Evolutionary conservation across 768 basidiomycete species (phyloP).

Genomic region (Leccinum subgranulosum): DNA sequence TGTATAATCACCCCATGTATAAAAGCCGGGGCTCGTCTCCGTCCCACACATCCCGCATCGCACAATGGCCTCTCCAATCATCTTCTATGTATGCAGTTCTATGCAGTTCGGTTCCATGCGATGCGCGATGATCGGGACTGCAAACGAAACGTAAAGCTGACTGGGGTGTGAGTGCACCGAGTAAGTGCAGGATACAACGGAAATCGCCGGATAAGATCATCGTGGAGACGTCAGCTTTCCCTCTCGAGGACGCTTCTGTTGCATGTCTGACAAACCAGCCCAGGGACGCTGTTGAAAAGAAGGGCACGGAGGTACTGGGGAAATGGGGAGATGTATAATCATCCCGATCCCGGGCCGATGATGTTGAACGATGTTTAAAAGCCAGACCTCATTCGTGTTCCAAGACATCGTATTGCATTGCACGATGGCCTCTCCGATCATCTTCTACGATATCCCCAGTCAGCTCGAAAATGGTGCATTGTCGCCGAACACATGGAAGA

Average conservation of each 20-base stretch:
- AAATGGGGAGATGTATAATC: background rate
- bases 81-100: background rate
- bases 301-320: background rate
- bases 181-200: background rate
- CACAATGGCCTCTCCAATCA: no score
- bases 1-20: no score
- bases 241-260: background rate
- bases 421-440: conserved; percentile 29
- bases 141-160: background rate
- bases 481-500: conserved; percentile 48
- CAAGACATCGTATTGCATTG: background rate
- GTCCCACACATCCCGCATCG: no score
- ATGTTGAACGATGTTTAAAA: no score
- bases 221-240: background rate
- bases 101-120: background rate
- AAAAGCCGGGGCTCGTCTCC: no score
- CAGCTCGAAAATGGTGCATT: conserved; percentile 10
- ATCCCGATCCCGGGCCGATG: background rate
- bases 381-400: no score
- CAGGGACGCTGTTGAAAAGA: background rate
- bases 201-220: background rate
- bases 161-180: background rate
- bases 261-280: background rate
- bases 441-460: conserved; percentile 48
- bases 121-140: background rate